Conservation (phyloP, 257 asterid genomes). For the Voacanga thouarsii region DNA sequence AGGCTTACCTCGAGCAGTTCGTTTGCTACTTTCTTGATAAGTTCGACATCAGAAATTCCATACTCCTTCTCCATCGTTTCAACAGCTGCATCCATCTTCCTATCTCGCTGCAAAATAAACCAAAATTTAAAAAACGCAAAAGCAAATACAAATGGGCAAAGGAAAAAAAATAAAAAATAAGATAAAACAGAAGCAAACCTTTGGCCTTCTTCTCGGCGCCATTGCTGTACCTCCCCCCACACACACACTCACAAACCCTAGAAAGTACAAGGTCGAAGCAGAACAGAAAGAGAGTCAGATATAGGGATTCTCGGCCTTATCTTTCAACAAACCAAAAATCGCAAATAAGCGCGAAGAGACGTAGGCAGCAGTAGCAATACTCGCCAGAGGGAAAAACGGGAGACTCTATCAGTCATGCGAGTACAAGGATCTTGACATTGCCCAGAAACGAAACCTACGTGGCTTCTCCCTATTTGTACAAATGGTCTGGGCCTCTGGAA, state of each 20-base stretch:
- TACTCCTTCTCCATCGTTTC: constrained; percentile 24
- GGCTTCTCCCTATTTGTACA: background rate
- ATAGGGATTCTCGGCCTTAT: background rate
- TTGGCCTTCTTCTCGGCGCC: constrained; percentile 30
- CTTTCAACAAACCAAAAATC: background rate
- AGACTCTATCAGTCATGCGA: background rate
- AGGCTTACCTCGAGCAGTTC: constrained; percentile 26
- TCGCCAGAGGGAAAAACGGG: background rate
- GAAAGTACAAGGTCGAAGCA: background rate
- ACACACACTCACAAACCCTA: background rate
- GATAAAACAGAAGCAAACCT: constrained; percentile 13
- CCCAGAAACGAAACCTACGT: background rate
- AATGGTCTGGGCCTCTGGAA: background rate
- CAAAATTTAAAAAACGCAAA: background rate
- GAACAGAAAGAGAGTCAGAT: background rate
- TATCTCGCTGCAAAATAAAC: constrained; percentile 14
- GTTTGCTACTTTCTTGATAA: background rate
- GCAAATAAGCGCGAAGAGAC: background rate
- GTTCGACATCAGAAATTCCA: constrained; percentile 17
- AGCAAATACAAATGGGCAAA: background rate
- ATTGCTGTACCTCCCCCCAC: background rate
- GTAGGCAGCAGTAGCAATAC: background rate
- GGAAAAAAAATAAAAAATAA: background rate
- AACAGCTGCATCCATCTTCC: constrained; percentile 29
- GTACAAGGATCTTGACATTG: background rate